Percentiles rank a stretch among this genome's conserved stretches.
These are phyloP conservation scores for Fusarium sacchari DNA, from an alignment of 2,329 filamentous ascomycete genomes.

Conservation along the genomic window DNA sequence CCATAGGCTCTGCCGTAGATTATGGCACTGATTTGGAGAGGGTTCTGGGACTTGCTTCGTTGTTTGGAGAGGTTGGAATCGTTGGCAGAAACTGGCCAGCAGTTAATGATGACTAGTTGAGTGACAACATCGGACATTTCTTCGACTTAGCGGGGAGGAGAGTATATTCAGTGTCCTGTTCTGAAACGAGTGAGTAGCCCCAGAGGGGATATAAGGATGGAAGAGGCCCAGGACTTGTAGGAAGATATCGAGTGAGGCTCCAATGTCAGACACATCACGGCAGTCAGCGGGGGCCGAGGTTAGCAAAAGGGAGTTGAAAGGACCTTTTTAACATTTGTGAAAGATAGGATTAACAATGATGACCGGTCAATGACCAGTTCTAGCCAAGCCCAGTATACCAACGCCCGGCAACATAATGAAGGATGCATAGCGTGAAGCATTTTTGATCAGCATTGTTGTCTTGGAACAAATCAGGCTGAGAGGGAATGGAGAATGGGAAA, in stretches of 20 bases:
- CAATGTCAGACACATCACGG: not conserved
- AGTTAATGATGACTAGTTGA: slow-evolving; percentile 5
- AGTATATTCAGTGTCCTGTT: not conserved
- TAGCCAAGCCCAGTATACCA: not conserved
- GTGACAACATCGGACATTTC: slow-evolving; percentile 15
- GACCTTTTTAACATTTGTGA: slow-evolving; percentile 3
- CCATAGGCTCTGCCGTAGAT: not conserved
- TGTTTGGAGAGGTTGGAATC: not conserved
- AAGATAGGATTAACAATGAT: not conserved
- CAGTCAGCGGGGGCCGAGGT: not conserved
- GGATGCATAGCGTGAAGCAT: not conserved
- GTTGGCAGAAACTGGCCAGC: not conserved
- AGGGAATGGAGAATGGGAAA: not conserved
- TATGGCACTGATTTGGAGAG: not conserved
- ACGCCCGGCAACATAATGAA: not conserved
- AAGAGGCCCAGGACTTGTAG: slow-evolving; percentile 5
- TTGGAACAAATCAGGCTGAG: slow-evolving; percentile 11
- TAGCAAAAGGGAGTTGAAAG: not conserved
- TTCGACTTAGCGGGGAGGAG: not conserved
- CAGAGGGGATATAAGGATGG: not conserved
- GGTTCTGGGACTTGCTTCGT: not conserved
- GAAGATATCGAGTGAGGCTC: not conserved
- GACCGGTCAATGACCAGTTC: not conserved
- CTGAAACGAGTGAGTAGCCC: not conserved
- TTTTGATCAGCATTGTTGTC: not conserved